A percentile compares a stretch with the other conserved stretches of the same genome.
These are phyloP conservation scores for Trichosporon coremiiforme DNA, from an alignment of 1,284 basidiomycete species.

Conservation along the genomic window DNA sequence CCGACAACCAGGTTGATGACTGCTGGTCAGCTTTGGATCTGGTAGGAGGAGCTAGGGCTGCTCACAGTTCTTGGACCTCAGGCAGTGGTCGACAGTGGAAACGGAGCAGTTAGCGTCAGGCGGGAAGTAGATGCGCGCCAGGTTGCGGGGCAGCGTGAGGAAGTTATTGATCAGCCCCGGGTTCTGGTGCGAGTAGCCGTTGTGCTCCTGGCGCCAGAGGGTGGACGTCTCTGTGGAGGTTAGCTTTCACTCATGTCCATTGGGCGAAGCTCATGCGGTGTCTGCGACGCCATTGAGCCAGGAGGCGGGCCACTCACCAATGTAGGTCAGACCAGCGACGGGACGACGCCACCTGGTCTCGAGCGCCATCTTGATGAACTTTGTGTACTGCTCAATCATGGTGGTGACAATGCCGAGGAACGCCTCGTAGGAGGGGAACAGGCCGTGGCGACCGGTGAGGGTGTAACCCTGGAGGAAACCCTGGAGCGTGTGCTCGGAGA, in stretches of 20 bases:
- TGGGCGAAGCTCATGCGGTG: too few species aligned
- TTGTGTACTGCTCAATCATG: slow-evolving; percentile 70
- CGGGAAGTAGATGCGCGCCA: slow-evolving; percentile 81
- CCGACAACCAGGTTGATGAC: slow-evolving; percentile 67
- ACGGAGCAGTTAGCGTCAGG: slow-evolving; percentile 86
- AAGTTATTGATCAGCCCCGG: slow-evolving; percentile 79
- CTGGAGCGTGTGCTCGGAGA: slow-evolving; percentile 84
- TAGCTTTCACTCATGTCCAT: neutral
- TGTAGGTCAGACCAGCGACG: slow-evolving; percentile 32
- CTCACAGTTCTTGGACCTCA: slow-evolving; percentile 72
- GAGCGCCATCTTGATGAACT: slow-evolving; percentile 77
- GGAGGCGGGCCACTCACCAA: neutral
- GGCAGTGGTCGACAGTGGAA: slow-evolving; percentile 72
- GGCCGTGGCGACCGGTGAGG: slow-evolving; percentile 66
- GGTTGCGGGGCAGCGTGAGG: slow-evolving; percentile 70
- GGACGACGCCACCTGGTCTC: slow-evolving; percentile 76
- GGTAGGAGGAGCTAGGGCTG: slow-evolving; percentile 20
- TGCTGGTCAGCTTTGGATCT: slow-evolving; percentile 30
- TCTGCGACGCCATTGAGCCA: too few species aligned
- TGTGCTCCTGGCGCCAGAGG: slow-evolving; percentile 68
- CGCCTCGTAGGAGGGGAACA: slow-evolving; percentile 87
- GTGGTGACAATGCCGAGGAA: slow-evolving; percentile 57
- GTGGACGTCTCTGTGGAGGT: slow-evolving; percentile 47
- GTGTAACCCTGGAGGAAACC: slow-evolving; percentile 86
- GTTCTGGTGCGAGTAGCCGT: slow-evolving; percentile 79